Base-by-base conservation (phyloP, 164 flowering plant species). In the Berberis vulgaris region DNA sequence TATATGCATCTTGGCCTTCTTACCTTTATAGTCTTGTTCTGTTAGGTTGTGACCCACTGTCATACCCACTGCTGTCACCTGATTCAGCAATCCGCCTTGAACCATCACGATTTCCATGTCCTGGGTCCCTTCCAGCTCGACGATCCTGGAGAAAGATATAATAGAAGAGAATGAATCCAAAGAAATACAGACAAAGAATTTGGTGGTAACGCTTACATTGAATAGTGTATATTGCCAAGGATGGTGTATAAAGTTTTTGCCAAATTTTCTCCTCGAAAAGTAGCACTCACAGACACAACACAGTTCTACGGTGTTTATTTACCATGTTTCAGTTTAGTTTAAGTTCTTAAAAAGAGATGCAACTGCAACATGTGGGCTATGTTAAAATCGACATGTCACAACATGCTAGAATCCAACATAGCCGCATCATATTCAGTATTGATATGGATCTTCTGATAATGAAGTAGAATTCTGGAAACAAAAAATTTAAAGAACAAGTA, bases 11-110 rank as follows among this genome's bases (percentile, higher is more conserved):
- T 63, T 69, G 76, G 41, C 60, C n/a, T 72, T 77, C 83, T 64
- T 68, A 81, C 66, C 78, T 79, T 67, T 79, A 78, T 78, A 75
- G 69, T 59, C 78, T 66, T 50, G 73, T 68, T 68, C 66, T 72
- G 61, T 71, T 77, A n/a, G 71, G 73, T 54, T 74, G 84, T 46
- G 70, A 74, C 49, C 80, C 59, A 65, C 88, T 88, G 54, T 88
- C 91, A 67, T 82, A 83, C n/a, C 91, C 89, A 64, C 91, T 84
- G 54, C 96, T 84, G 61, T 88, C 91, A 54, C 88, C 89, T 38
- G 86, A 88, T 71, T 84, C 96, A 59, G 60, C 54, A 55, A 75
- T 66, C 39, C 67, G 80, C 62, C 77, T 84, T 43, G 52, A 11
- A 41, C 67, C 66, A 26, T 75, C 82, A 45, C 47, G 81, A 54